phyloP scores from a whole-genome alignment of 805 yeast genomes.

The Candida suzukii region DNA sequence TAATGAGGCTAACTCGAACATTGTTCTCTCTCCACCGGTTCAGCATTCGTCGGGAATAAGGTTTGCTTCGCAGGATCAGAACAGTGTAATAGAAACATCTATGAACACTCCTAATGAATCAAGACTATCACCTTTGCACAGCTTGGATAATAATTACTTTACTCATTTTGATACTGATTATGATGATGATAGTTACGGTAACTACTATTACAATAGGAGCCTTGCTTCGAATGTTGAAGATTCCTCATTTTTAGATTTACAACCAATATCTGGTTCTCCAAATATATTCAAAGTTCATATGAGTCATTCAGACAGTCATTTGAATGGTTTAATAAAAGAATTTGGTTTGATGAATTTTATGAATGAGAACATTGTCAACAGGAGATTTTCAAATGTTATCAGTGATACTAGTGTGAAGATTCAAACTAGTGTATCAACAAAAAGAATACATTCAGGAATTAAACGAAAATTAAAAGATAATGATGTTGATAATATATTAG shows the following conservation, averaged over 20 bases:
- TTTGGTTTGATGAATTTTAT: constrained; percentile 19
- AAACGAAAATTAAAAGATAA: not conserved
- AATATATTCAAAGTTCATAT: not conserved
- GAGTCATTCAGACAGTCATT: constrained; percentile 5
- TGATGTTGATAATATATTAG: too few relatives aligned
- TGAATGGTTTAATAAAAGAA: constrained; percentile 12
- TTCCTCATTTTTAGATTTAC: not conserved
- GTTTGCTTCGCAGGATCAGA: not conserved
- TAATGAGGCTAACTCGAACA: too few relatives aligned
- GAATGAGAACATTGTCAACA: constrained; percentile 17
- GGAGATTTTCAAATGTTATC: constrained; percentile 8
- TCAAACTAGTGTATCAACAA: constrained; percentile 6
- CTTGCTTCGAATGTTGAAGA: not conserved
- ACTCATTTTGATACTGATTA: not conserved
- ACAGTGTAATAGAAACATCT: not conserved
- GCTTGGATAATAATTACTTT: not conserved
- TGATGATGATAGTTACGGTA: not conserved
- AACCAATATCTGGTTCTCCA: not conserved
- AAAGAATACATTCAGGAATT: not conserved
- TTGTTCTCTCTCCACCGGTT: too few relatives aligned
- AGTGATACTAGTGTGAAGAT: too few relatives aligned
- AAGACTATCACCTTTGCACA: not conserved
- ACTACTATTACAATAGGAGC: not conserved
- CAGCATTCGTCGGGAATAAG: not conserved
- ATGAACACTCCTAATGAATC: not conserved